Evolutionary conservation across 306 rosid genomes (phyloP), one percentile per base, ranked within the genome.

Genomic region (Mimosa bimucronata): DNA sequence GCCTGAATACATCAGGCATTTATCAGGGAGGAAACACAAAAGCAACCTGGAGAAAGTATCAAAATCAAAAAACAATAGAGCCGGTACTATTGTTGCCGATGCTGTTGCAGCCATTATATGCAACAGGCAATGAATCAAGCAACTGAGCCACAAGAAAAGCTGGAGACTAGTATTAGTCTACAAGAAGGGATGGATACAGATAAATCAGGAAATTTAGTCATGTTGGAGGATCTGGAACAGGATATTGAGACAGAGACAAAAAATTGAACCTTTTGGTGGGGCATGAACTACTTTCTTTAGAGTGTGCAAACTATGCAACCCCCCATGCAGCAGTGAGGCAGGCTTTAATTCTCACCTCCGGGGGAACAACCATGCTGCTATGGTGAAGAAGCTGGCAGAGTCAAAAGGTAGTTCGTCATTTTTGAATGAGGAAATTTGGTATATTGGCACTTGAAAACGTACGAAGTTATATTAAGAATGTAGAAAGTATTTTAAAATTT

Each of bases 11-110:
- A 23, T 64, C 77, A 28, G 38, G 40, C 97, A 92, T 78, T 41
- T 87, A 42, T 13, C 71, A 1, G 97, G 97, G 71, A 92, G 83
- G 89, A 92, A 89, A 75, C 97, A 92, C 79, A 57, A 82, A 68
- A 89, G 74, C 83, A 90, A 86, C 44, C 10, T 82, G 77, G 84
- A 88, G 80, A 85, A 87, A 76, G 78, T 73, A 10, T 78, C 68
- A 10, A 75, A 82, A 66, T 81, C 83, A n/a, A 75, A 72, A 40
- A 18, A 2, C 6, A 2, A 9, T 21, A 19, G 30, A 2, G 70
- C 21, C 9, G 4, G 7, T 19, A 25, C n/a, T 16, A 6, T 42
- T 18, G 44, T 58, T 2, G 65, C 45, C 0, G 26, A 25, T 67
- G 73, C 12, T 9, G 15, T 19, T 42, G 21, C 21, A 4, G 50